Conservation (phyloP, 2,329 filamentous ascomycete species). For the Neurospora sp. region DNA sequence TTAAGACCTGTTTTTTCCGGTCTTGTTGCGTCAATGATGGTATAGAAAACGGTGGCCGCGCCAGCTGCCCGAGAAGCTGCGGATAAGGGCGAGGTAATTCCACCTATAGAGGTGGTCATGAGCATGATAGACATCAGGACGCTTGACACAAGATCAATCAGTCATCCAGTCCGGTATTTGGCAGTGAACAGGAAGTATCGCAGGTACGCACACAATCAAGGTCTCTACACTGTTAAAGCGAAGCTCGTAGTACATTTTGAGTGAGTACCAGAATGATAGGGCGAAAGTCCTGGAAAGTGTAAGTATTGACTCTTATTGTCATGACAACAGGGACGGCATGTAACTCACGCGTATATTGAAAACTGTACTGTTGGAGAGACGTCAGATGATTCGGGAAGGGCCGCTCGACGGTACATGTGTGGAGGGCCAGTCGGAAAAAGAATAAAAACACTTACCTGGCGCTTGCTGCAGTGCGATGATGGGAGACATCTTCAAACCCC, state of each 20-base stretch:
- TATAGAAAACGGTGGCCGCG: conserved; percentile 47
- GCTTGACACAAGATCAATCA: conserved; percentile 14
- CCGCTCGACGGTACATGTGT: background rate
- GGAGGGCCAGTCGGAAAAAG: background rate
- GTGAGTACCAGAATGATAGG: conserved; percentile 53
- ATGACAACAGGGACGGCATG: conserved; percentile 11
- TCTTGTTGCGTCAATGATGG: conserved; percentile 35
- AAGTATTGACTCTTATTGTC: background rate
- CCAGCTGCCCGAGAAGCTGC: conserved; percentile 45
- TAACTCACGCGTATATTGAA: conserved; percentile 23
- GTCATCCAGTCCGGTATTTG: background rate
- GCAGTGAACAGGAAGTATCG: background rate
- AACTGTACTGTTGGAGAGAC: conserved; percentile 18
- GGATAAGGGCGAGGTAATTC: conserved; percentile 45
- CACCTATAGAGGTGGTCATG: conserved; percentile 44
- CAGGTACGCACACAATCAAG: conserved; percentile 39
- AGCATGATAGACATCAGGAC: conserved; percentile 50
- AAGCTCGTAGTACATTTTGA: conserved; percentile 38
- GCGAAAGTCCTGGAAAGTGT: conserved; percentile 32
- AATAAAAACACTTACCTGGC: conserved; percentile 13
- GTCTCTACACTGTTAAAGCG: conserved; percentile 40
- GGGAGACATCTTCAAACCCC: conserved; percentile 21
- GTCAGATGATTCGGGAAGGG: conserved; percentile 1
- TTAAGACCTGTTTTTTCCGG: conserved; percentile 28
- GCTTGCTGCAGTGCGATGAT: conserved; percentile 22